phyloP scores from a whole-genome alignment of 345 rosid genomes.

The Gossypium ekmanianum region DNA sequence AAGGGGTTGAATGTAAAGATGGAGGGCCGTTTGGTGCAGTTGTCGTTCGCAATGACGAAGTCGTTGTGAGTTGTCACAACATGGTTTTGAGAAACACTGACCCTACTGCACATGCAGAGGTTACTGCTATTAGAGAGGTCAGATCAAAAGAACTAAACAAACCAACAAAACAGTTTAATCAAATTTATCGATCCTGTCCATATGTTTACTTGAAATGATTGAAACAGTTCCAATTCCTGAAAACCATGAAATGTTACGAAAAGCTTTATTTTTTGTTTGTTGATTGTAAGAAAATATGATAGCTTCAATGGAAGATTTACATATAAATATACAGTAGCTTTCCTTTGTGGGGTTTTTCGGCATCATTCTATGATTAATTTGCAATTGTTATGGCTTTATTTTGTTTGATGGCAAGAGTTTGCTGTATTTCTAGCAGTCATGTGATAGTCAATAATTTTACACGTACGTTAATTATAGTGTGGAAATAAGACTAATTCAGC shows the following conservation, averaged over 20 bases:
- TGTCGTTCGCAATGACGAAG: constrained; percentile 72
- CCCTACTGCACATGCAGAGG: constrained; percentile 98
- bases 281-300: background rate
- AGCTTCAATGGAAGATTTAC: background rate
- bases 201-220: background rate
- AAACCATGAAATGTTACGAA: background rate
- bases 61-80: constrained; percentile 90
- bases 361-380: background rate
- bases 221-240: background rate
- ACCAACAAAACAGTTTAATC: background rate
- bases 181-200: background rate
- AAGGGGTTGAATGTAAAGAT: constrained; percentile 90
- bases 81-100: constrained; percentile 75
- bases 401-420: background rate
- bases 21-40: constrained; percentile 99
- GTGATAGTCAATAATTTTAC: background rate
- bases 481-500: background rate
- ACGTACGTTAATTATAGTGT: background rate
- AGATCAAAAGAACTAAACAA: background rate
- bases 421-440: background rate
- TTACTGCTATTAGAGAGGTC: constrained; percentile 96
- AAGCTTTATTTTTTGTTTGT: background rate
- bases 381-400: background rate
- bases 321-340: background rate
- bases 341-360: background rate